phyloP scores from a whole-genome alignment of 1,284 basidiomycete species.

The Cutaneotrichosporon cutaneum region DNA sequence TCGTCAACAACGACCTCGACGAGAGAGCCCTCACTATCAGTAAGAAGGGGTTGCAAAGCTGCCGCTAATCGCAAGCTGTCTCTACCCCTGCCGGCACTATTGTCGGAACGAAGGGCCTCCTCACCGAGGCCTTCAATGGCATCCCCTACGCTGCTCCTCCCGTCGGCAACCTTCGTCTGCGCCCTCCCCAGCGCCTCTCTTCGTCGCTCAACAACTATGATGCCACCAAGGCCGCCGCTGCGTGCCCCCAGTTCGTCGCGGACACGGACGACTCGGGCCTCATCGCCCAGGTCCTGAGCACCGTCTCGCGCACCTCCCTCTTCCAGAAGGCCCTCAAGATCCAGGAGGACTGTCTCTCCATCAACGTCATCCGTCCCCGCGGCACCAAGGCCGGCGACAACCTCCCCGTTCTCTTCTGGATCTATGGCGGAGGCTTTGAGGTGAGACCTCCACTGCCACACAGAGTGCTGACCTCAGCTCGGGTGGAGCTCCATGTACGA shows the following conservation, averaged over 20 bases:
- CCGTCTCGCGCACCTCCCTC: conserved; percentile 5
- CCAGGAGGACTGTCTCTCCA: conserved; percentile 32
- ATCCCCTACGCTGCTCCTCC: conserved; percentile 65
- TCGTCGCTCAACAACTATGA: conserved; percentile 31
- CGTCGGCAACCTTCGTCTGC: conserved; percentile 27
- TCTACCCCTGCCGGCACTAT: conserved; percentile 19
- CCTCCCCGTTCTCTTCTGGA: conserved; percentile 41
- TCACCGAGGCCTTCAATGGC: conserved; percentile 47
- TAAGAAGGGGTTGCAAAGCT: background rate
- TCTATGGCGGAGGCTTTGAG: conserved; percentile 38
- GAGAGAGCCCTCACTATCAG: background rate
- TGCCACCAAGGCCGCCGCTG: conserved; percentile 10
- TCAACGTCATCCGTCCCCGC: conserved; percentile 29
- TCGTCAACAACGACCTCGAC: background rate
- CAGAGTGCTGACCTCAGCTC: conserved; percentile 11
- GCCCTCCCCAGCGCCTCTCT: conserved; percentile 53
- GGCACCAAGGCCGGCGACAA: conserved; percentile 26
- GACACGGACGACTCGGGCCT: conserved; percentile 9
- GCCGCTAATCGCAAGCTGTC: background rate
- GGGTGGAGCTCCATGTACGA: conserved; percentile 27
- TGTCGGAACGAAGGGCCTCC: conserved; percentile 8
- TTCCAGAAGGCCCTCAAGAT: conserved; percentile 15
- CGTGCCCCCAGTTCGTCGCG: conserved; percentile 21
- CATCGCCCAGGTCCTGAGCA: conserved; percentile 4
- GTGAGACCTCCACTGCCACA: background rate